phyloP scores from a whole-genome alignment of 345 rosid genomes.

The Diplotaxis tenuifolia region DNA sequence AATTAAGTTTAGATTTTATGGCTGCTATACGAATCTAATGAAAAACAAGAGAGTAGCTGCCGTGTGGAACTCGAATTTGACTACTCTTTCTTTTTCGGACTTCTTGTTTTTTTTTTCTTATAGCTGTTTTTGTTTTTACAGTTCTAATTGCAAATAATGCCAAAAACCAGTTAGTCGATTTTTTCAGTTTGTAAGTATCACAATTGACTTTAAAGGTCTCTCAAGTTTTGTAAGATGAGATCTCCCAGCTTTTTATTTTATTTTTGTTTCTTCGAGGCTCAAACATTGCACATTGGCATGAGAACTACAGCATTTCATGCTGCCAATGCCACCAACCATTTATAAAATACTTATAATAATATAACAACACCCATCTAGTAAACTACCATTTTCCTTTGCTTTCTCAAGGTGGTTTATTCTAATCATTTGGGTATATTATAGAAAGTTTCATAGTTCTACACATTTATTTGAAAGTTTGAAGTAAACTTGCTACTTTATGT shows the following conservation, averaged over 20 bases:
- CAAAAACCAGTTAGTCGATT: no score
- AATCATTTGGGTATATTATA: neutral
- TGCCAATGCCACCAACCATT: neutral
- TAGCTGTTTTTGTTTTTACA: neutral
- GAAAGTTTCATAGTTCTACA: neutral
- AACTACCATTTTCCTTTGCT: neutral
- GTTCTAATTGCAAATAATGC: neutral
- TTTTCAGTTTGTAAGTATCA: no score
- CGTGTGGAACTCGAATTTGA: constrained; percentile 53
- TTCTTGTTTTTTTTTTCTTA: neutral
- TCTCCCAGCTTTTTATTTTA: neutral
- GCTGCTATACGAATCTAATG: constrained; percentile 25
- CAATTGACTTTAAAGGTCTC: neutral
- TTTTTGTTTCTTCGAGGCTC: neutral
- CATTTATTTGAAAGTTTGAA: neutral
- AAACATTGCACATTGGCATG: constrained; percentile 1
- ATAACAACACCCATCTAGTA: neutral
- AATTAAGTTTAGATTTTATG: constrained; percentile 21
- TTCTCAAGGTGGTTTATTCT: neutral
- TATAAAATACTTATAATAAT: neutral
- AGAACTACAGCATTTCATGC: neutral
- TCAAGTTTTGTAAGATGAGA: neutral
- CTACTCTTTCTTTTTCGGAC: constrained; percentile 19
- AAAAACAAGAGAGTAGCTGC: constrained; percentile 37
- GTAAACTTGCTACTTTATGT: constrained; percentile 1